Evolutionary conservation across 495 filamentous ascomycete species (phyloP).

Genomic region (Cladorrhinum samala): DNA sequence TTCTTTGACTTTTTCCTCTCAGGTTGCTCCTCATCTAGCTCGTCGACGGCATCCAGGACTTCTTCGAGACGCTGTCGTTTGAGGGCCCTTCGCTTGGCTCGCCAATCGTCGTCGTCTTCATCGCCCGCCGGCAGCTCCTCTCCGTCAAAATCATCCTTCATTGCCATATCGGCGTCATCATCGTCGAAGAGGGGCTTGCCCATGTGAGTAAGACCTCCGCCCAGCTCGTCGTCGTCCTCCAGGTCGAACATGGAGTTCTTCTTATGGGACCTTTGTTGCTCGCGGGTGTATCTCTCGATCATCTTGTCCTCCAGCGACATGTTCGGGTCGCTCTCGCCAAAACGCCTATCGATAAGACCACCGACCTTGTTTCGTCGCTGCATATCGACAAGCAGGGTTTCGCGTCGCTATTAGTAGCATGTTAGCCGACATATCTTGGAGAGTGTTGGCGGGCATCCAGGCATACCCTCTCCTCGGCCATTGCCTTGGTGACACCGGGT

Average conservation of each 20-base stretch:
- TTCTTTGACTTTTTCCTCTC: conserved; percentile 86
- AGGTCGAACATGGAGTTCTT: conserved; percentile 79
- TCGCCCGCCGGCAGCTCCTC: conserved; percentile 51
- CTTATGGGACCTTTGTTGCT: conserved; percentile 67
- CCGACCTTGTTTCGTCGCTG: conserved; percentile 81
- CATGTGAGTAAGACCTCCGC: conserved; percentile 72
- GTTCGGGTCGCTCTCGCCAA: conserved; percentile 89
- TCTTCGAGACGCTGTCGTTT: conserved; percentile 54
- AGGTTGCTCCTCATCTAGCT: conserved; percentile 47
- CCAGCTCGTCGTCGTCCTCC: conserved; percentile 74
- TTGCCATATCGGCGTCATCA: conserved; percentile 21
- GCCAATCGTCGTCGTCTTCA: conserved; percentile 47
- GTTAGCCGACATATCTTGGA: conserved; percentile 5
- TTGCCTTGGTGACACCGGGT: conserved; percentile 75
- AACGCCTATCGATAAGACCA: conserved; percentile 85
- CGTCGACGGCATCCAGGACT: conserved; percentile 25
- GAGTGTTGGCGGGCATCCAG: not conserved
- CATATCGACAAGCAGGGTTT: conserved; percentile 81
- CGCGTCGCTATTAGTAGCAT: conserved; percentile 48
- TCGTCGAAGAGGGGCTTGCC: conserved; percentile 63
- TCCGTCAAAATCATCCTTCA: conserved; percentile 68
- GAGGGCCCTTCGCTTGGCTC: conserved; percentile 41
- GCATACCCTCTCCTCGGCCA: conserved; percentile 79
- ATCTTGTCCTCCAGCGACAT: conserved; percentile 94
- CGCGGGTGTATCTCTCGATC: conserved; percentile 79